Percentiles rank a stretch among this genome's conserved stretches.
These are phyloP conservation scores for Aurifilum marmelostoma DNA, from an alignment of 2,329 filamentous ascomycete species.

Conservation along the genomic window DNA sequence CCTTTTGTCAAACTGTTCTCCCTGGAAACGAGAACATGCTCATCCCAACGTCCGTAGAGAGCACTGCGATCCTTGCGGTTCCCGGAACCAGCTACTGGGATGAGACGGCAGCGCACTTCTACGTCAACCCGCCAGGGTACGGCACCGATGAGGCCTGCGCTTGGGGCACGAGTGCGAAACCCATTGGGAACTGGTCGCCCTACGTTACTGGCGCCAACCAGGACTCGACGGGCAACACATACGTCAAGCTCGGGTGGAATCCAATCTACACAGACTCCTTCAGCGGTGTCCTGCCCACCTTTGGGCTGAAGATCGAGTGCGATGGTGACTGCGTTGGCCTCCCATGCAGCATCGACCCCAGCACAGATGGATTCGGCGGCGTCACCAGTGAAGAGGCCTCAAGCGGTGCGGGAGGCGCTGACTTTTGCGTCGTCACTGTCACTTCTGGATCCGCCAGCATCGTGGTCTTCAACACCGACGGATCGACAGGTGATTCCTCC, in stretches of 20 bases:
- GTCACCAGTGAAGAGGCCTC: slow-evolving; percentile 59
- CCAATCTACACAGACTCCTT: slow-evolving; percentile 69
- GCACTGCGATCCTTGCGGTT: slow-evolving; percentile 66
- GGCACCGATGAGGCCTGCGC: slow-evolving; percentile 63
- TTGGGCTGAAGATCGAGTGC: slow-evolving; percentile 73
- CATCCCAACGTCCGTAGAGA: slow-evolving; percentile 71
- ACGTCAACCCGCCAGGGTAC: slow-evolving; percentile 76
- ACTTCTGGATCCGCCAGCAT: slow-evolving; percentile 70
- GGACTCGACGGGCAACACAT: slow-evolving; percentile 66
- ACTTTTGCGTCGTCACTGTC: slow-evolving; percentile 79
- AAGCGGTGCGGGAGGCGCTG: slow-evolving; percentile 67
- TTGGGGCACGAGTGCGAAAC: slow-evolving; percentile 67
- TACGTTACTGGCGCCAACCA: slow-evolving; percentile 79
- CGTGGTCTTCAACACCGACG: slow-evolving; percentile 59
- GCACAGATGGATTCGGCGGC: slow-evolving; percentile 56
- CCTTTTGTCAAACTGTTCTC: slow-evolving; percentile 79
- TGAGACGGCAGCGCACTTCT: slow-evolving; percentile 75
- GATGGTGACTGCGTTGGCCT: slow-evolving; percentile 69
- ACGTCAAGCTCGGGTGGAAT: slow-evolving; percentile 77
- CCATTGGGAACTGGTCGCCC: slow-evolving; percentile 75
- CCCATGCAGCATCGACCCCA: slow-evolving; percentile 73
- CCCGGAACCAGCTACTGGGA: slow-evolving; percentile 73
- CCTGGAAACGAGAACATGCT: slow-evolving; percentile 83
- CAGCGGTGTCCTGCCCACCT: slow-evolving; percentile 61
- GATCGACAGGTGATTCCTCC: slow-evolving; percentile 38